phyloP scores from a whole-genome alignment of 1,284 basidiomycete species.

The Xerocomus minutiporus region DNA sequence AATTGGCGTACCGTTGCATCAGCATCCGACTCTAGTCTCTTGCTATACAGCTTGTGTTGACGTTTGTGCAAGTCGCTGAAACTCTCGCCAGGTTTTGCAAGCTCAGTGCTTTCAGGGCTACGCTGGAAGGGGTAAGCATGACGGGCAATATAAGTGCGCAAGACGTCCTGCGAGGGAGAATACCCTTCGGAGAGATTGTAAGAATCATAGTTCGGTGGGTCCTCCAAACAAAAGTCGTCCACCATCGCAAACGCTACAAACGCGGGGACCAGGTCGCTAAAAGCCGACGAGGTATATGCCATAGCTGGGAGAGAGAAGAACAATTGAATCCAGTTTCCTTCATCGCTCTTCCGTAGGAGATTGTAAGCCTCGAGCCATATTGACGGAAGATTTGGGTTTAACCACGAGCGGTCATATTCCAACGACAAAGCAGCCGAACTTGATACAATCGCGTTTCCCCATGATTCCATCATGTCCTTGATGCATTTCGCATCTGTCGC shows the following conservation, averaged over 20 bases:
- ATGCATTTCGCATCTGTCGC: background rate
- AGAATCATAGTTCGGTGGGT: slow-evolving; percentile 12
- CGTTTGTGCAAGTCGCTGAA: background rate
- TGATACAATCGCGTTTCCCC: slow-evolving; percentile 2
- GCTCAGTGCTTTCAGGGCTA: slow-evolving; percentile 15
- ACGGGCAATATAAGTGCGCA: slow-evolving; percentile 7
- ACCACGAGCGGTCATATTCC: slow-evolving; percentile 21
- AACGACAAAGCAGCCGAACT: slow-evolving; percentile 11
- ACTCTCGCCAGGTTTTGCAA: slow-evolving; percentile 7
- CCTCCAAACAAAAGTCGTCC: slow-evolving; percentile 11
- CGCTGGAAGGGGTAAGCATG: slow-evolving; percentile 9
- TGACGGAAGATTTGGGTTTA: slow-evolving; percentile 13
- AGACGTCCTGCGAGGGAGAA: background rate
- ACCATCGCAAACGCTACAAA: slow-evolving; percentile 32
- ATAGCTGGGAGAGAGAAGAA: slow-evolving; percentile 34
- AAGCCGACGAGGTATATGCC: slow-evolving; percentile 22
- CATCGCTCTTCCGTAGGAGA: slow-evolving; percentile 17
- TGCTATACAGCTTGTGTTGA: slow-evolving; percentile 7
- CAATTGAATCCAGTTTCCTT: slow-evolving; percentile 22
- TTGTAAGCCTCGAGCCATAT: slow-evolving; percentile 34
- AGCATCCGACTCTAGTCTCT: slow-evolving; percentile 7
- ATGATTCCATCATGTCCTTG: slow-evolving; percentile 12
- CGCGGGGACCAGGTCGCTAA: slow-evolving; percentile 19
- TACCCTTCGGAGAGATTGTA: slow-evolving; percentile 19
- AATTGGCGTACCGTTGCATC: background rate